Percentiles rank a stretch among this genome's conserved stretches.
phyloP scores from a whole-genome alignment of 2,329 filamentous ascomycete species.

The Trichophyton schoenleinii region DNA sequence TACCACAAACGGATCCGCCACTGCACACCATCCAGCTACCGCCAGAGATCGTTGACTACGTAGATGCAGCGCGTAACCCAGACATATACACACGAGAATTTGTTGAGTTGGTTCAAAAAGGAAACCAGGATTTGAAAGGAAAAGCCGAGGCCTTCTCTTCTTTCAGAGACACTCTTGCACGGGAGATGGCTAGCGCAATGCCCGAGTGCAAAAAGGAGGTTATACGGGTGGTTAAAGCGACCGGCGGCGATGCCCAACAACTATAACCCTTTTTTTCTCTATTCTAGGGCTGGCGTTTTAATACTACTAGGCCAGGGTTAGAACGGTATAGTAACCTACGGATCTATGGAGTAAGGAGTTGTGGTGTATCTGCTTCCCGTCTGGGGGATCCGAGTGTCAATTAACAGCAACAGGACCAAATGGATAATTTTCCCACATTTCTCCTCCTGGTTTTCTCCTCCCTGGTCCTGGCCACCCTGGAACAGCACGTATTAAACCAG shows the following conservation, averaged over 20 bases:
- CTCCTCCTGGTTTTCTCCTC: background rate
- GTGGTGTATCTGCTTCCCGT: background rate
- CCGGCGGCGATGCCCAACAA: constrained; percentile 15
- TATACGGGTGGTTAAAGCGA: constrained; percentile 36
- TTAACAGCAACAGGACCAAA: background rate
- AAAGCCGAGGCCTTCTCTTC: constrained; percentile 46
- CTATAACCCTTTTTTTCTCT: background rate
- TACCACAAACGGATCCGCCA: constrained; percentile 27
- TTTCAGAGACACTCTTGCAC: constrained; percentile 47
- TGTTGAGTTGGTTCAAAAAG: constrained; percentile 49
- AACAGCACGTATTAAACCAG: background rate
- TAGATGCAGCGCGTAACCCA: constrained; percentile 51
- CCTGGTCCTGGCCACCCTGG: background rate
- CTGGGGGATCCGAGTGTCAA: background rate
- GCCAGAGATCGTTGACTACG: constrained; percentile 50
- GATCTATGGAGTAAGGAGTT: background rate
- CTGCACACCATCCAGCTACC: constrained; percentile 43
- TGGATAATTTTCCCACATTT: background rate
- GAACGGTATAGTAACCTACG: background rate
- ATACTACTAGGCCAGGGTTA: background rate
- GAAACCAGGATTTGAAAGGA: constrained; percentile 51
- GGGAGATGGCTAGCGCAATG: constrained; percentile 46
- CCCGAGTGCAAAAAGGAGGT: constrained; percentile 46
- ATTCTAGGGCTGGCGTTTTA: background rate
- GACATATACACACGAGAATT: constrained; percentile 57